Base-by-base conservation (phyloP, 805 yeast genomes). In the Sugiyamaella lignohabitans region DNA sequence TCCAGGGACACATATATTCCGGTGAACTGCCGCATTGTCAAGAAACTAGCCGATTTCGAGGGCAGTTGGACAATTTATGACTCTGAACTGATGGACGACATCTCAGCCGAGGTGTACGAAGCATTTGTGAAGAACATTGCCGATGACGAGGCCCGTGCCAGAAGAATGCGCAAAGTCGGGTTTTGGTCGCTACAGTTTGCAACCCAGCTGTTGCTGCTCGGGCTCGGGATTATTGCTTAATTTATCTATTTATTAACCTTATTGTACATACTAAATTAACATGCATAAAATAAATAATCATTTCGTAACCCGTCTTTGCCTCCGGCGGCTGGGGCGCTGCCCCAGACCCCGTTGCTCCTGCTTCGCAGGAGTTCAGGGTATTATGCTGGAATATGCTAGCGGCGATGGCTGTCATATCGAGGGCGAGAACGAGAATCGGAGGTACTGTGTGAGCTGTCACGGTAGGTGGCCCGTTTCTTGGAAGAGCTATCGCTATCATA, bases 51-150 rank as follows among this genome's bases (percentile, higher is more conserved):
- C 22, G 98, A 93, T 59, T 93, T 93, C 62, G 88, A 86, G 57
- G 98, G 98, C 0, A 79, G 95, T 5, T 93, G 98, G 98, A 91
- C 98, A 1, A 73, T 87, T 2, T 93, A 88, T 64, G 98, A 93
- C 62, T 83, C 93, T 22, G 71, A 83, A 44, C 70, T 93, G 50
- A 87, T 91, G 95, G 93, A 85, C 60, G 97, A 91, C 60, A 72
- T 93, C 43, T 83, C 93, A 23, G 81, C 81, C 24, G 94, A 87
- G 55, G 93, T 91, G 3, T 91, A 91, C 64, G 88, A 87, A 54
- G 88, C 93, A 16, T 87, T 93, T 66, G 96, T 82, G 2, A 76
- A 81, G 38, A 89, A 89, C 58, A 95, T 87, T 18, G 83, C 83
- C 8, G 94, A 93, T 63, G 97, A 93, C 54, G 85, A 86, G 54